Percentiles rank a stretch among this genome's conserved stretches.
phyloP scores from a whole-genome alignment of 805 yeast species.

The Ogataea nonfermentans region DNA sequence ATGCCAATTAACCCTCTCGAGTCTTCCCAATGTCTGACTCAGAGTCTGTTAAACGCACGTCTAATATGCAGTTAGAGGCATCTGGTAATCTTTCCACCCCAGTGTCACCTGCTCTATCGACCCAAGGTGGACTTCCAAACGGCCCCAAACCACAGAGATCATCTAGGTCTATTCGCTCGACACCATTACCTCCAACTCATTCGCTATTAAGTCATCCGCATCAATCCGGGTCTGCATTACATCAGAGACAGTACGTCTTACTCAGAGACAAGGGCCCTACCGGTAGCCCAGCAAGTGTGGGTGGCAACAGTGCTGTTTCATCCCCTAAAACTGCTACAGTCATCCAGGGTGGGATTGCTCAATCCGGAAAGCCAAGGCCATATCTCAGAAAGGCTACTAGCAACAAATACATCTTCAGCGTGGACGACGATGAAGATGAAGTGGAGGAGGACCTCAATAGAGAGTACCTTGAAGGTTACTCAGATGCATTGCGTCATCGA shows the following conservation, averaged over 20 bases:
- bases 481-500: conserved; percentile 60
- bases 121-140: conserved; percentile 13
- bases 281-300: conserved; percentile 1
- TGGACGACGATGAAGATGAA: conserved; percentile 80
- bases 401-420: conserved; percentile 55
- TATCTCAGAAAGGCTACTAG: conserved; percentile 29
- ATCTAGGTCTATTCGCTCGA: conserved; percentile 16
- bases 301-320: conserved; percentile 8
- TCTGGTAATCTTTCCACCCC: conserved; percentile 6
- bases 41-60: conserved; percentile 5
- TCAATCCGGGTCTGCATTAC: conserved; percentile 25
- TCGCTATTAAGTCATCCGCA: conserved; percentile 15
- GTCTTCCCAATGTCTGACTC: conserved; percentile 12
- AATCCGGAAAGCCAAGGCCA: conserved; percentile 24
- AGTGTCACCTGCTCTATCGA: conserved; percentile 11
- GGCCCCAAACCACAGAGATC: conserved; percentile 14
- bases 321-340: conserved; percentile 18
- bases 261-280: conserved; percentile 28
- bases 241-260: conserved; percentile 33
- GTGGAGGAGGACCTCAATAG: conserved; percentile 57
- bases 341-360: conserved; percentile 7
- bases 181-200: conserved; percentile 27
- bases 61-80: not conserved
- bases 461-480: conserved; percentile 68
- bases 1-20: not conserved